Conservation (phyloP, 345 rosid genomes). For the Streptanthus diversifolius region DNA sequence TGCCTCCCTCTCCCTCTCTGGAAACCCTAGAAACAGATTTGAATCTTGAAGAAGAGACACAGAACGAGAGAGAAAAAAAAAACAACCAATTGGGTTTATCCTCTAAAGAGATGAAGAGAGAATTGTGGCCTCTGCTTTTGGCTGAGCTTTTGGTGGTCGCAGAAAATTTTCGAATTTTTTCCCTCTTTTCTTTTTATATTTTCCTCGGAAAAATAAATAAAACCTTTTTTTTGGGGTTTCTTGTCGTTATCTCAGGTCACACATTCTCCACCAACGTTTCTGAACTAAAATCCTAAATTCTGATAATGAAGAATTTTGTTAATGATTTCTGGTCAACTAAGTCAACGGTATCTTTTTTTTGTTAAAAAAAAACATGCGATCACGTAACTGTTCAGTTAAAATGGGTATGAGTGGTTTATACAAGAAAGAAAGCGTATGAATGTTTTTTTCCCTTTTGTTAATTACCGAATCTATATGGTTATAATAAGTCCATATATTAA, state of each 20-base stretch:
- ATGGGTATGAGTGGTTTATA: not conserved
- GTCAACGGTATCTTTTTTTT: not conserved
- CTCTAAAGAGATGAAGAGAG: constrained; percentile 12
- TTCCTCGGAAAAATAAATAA: not conserved
- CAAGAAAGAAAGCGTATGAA: not conserved
- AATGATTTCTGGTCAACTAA: not conserved
- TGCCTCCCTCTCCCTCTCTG: not conserved
- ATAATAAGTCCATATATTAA: not conserved
- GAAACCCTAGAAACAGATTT: constrained; percentile 26
- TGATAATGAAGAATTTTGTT: constrained; percentile 6
- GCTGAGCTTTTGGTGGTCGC: constrained; percentile 44
- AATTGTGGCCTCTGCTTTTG: constrained; percentile 36
- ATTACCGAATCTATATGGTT: not conserved
- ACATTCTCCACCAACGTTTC: constrained; percentile 26
- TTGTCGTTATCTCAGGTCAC: constrained; percentile 23
- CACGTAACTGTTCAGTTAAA: too few species aligned
- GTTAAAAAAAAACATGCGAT: too few species aligned
- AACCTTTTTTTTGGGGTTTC: not conserved
- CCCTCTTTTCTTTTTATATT: constrained; percentile 9
- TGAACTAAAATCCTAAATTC: not conserved
- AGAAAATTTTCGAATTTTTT: constrained; percentile 26
- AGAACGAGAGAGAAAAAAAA: not conserved
- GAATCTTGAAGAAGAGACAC: not conserved
- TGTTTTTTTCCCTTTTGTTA: not conserved
- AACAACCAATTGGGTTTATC: constrained; percentile 8